phyloP scores from a whole-genome alignment of 805 yeast species.

The Cephaloascus fragrans region DNA sequence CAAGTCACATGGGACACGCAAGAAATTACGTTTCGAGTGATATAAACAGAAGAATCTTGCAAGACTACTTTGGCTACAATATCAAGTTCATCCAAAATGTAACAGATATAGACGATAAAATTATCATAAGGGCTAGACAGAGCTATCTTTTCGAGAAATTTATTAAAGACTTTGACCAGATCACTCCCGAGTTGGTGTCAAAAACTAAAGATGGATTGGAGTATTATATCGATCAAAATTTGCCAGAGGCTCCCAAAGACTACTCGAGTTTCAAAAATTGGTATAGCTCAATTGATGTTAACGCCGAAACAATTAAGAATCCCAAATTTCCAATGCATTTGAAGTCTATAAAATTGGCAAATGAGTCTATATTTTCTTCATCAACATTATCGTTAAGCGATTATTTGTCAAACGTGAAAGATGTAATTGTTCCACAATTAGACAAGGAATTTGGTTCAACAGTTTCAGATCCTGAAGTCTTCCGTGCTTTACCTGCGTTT shows the following conservation, averaged over 20 bases:
- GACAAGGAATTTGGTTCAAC: constrained; percentile 66
- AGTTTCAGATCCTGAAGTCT: constrained; percentile 78
- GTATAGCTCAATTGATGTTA: constrained; percentile 38
- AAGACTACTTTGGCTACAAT: constrained; percentile 87
- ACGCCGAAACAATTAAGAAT: constrained; percentile 38
- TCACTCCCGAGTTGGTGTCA: constrained; percentile 23
- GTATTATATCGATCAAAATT: constrained; percentile 41
- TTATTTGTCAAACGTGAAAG: constrained; percentile 50
- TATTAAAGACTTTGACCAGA: constrained; percentile 15
- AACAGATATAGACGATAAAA: constrained; percentile 97
- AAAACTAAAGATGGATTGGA: constrained; percentile 34
- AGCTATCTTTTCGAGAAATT: constrained; percentile 66
- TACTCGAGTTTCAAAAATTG: constrained; percentile 37
- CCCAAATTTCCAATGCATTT: constrained; percentile 88
- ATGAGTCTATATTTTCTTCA: constrained; percentile 27
- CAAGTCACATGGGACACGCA: constrained; percentile 98
- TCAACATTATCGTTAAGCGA: constrained; percentile 15
- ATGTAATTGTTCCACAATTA: constrained; percentile 62
- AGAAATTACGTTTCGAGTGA: constrained; percentile 93
- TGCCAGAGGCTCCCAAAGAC: constrained; percentile 33
- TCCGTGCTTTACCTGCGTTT: constrained; percentile 70
- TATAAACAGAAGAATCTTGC: constrained; percentile 80
- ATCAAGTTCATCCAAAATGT: constrained; percentile 89
- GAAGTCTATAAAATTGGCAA: constrained; percentile 49
- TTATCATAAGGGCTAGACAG: constrained; percentile 91